phyloP scores from a whole-genome alignment of 495 filamentous ascomycete genomes.

The Parathielavia hyrcaniae region DNA sequence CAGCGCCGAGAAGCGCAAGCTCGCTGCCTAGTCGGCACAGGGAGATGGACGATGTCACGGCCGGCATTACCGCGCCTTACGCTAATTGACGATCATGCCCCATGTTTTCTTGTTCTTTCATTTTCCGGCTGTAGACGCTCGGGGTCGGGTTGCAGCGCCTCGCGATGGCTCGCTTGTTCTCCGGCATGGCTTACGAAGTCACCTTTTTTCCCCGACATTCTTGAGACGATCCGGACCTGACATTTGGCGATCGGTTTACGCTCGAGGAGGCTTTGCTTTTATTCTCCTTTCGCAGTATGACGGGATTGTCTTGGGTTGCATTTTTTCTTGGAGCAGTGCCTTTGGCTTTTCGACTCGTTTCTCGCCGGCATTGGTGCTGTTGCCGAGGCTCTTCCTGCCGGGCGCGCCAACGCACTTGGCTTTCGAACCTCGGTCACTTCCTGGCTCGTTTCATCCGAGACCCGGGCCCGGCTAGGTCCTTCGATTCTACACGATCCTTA shows the following conservation, averaged over 20 bases:
- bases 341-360: slow-evolving; percentile 9
- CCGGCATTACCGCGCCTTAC: slow-evolving; percentile 24
- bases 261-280: slow-evolving; percentile 11
- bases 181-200: slow-evolving; percentile 24
- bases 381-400: too few relatives aligned
- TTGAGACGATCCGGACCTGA: slow-evolving; percentile 21
- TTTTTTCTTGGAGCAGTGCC: slow-evolving; percentile 15
- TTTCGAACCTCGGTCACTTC: background rate
- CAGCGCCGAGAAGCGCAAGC: slow-evolving; percentile 84
- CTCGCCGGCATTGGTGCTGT: background rate
- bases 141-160: slow-evolving; percentile 23
- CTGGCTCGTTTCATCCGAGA: background rate
- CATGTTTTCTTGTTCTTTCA: slow-evolving; percentile 21
- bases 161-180: background rate
- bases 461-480: background rate
- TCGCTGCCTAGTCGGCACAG: slow-evolving; percentile 17
- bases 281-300: slow-evolving; percentile 10
- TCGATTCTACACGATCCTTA: slow-evolving; percentile 18
- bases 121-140: slow-evolving; percentile 12
- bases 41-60: slow-evolving; percentile 9
- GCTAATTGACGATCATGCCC: slow-evolving; percentile 38
- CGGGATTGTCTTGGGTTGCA: slow-evolving; percentile 17
- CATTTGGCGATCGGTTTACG: slow-evolving; percentile 10
- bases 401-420: too few relatives aligned
- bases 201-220: slow-evolving; percentile 11